These are phyloP conservation scores for Alloteropsis semialata DNA, from an alignment of 176 grass and related monocot species.

Conservation along the genomic window DNA sequence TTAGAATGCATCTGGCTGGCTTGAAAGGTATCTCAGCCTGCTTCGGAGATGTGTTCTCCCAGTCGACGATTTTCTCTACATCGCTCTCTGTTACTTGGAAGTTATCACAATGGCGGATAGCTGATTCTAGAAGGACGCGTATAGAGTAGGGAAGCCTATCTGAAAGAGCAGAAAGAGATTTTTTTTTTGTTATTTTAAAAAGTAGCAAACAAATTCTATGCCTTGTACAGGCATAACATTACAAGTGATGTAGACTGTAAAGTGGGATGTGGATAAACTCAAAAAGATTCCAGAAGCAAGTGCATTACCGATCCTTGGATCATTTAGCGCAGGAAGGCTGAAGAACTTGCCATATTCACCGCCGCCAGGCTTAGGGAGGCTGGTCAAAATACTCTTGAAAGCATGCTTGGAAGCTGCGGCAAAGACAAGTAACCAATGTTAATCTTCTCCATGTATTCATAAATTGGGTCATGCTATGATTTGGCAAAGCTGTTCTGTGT, in stretches of 20 bases:
- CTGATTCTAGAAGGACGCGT: constrained; percentile 71
- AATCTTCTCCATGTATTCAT: background rate
- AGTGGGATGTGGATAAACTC: background rate
- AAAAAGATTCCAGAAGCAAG: background rate
- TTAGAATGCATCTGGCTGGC: constrained; percentile 71
- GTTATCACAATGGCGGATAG: constrained; percentile 79
- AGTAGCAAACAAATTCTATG: background rate
- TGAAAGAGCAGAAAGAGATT: constrained; percentile 27
- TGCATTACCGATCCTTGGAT: constrained; percentile 72
- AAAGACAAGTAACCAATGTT: background rate
- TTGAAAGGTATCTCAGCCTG: constrained; percentile 81
- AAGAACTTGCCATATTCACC: constrained; percentile 85
- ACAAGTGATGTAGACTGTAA: no score
- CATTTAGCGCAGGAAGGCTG: constrained; percentile 69
- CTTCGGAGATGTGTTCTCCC: constrained; percentile 80
- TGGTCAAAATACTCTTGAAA: constrained; percentile 57
- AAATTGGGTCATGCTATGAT: no score
- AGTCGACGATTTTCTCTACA: constrained; percentile 84
- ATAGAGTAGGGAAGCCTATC: constrained; percentile 84
- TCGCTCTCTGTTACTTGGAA: constrained; percentile 72
- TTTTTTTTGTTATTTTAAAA: background rate
- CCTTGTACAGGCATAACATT: background rate
- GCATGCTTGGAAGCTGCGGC: constrained; percentile 24
- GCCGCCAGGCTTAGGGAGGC: constrained; percentile 61
- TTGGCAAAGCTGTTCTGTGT: no score